Percentiles rank a stretch among this genome's conserved stretches.
Evolutionary conservation across 495 filamentous ascomycete genomes (phyloP).

Genomic region (Elasticomyces elasticus): DNA sequence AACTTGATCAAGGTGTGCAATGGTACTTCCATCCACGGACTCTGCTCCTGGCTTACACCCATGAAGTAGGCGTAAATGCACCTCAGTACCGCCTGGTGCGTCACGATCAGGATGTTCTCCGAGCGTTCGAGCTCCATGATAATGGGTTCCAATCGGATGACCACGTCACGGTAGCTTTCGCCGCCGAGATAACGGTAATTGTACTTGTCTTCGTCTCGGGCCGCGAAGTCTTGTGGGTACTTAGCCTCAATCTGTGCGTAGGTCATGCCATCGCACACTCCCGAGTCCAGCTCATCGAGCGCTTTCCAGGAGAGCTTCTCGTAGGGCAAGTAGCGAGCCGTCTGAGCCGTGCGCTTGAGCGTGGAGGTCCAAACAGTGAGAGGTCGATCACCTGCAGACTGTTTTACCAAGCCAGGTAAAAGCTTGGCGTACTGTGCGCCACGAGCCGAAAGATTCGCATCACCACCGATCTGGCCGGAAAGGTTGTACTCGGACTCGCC

Average conservation of each 20-base stretch:
- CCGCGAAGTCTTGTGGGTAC: slow-evolving; percentile 89
- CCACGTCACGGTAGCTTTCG: slow-evolving; percentile 94
- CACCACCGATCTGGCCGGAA: slow-evolving; percentile 78
- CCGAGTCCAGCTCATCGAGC: slow-evolving; percentile 90
- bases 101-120: slow-evolving; percentile 96
- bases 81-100: slow-evolving; percentile 89
- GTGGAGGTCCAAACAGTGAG: slow-evolving; percentile 97
- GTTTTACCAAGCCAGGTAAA: slow-evolving; percentile 67
- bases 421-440: slow-evolving; percentile 76
- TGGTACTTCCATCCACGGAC: slow-evolving; percentile 95
- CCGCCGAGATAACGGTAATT: slow-evolving; percentile 98
- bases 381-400: slow-evolving; percentile 70
- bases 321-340: slow-evolving; percentile 73
- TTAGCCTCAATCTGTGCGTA: slow-evolving; percentile 81
- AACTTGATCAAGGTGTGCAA: slow-evolving; percentile 93
- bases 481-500: slow-evolving; percentile 92
- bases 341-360: slow-evolving; percentile 82
- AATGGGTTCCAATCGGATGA: slow-evolving; percentile 94
- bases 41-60: slow-evolving; percentile 83
- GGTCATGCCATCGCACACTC: slow-evolving; percentile 92
- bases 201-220: slow-evolving; percentile 94
- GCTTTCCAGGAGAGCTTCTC: slow-evolving; percentile 98
- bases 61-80: slow-evolving; percentile 99
- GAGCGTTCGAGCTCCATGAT: slow-evolving; percentile 97
- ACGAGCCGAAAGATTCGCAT: slow-evolving; percentile 74